Evolutionary conservation across 805 yeast species (phyloP), one percentile per base, ranked within the genome.

Genomic region (Candida pseudofarinosa): DNA sequence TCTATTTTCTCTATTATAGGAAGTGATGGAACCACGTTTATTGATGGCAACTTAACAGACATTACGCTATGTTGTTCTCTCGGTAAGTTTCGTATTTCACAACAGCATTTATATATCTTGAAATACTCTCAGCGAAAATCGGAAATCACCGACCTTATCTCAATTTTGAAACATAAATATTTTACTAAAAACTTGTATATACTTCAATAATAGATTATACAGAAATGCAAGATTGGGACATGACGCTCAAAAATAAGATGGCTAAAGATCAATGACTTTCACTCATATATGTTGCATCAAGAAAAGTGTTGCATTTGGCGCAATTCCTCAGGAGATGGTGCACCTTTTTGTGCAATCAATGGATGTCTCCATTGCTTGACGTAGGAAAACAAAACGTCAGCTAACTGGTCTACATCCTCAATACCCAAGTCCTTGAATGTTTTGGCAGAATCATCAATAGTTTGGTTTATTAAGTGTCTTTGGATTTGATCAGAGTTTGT

Each of bases 391-490:
- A 70, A 57, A 16, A 69, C 72, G 45, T 70, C 65, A 44, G 74
- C 74, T 56, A 70, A 69, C 45, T 59, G 65, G 44, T 65, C 66
- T 34, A 56, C 43, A 18, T 60, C 60, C 19, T 73, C 69, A 58
- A 88, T 79, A 36, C 87, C 93, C 54, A 87, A 74, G 58, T 87
- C 93, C 28, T 65, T 68, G 62, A 83, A 87, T 13, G 84, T 77
- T 55, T 73, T 69, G 19, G 88, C 88, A 13, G 60, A 57, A 23
- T 77, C 73, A 56, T 81, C 85, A 47, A 81, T 71, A 16, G 55
- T 57, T 64, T 88, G 95, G 65, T 84, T 73, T 45, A 84, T 73
- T 54, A 77, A 73, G 63, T 81, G 80, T 68, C 95, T 80, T 63
- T 81, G 85, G 43, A 84, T 75, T 61, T 81, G 82, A 63, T 88